These are phyloP conservation scores for Cystobasidium ongulense DNA, from an alignment of 768 basidiomycete species.

Conservation along the genomic window DNA sequence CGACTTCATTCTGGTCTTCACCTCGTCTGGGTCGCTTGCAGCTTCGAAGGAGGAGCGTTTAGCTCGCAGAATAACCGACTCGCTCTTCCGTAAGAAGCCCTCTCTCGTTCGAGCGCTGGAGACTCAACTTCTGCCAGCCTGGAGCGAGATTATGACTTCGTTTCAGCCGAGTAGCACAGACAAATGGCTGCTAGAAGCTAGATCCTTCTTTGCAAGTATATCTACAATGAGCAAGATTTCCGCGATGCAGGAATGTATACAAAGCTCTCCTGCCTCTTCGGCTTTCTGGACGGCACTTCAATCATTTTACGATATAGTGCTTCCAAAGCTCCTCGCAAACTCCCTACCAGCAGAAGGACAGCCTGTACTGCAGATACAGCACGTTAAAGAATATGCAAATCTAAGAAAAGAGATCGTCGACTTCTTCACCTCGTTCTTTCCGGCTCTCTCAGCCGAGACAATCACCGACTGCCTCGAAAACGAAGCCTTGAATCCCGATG, in stretches of 20 bases:
- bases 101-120: conserved; percentile 5
- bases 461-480: neutral
- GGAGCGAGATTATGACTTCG: neutral
- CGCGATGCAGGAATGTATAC: neutral
- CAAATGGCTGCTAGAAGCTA: neutral
- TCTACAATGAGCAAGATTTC: neutral
- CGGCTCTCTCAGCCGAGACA: neutral
- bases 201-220: neutral
- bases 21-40: neutral
- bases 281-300: conserved; percentile 20
- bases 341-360: neutral
- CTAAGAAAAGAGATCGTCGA: neutral
- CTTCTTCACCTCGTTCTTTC: neutral
- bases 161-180: neutral
- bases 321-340: neutral
- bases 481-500: conserved; percentile 1
- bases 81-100: conserved; percentile 4
- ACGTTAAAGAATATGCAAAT: neutral
- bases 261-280: neutral
- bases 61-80: neutral
- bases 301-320: conserved; percentile 4
- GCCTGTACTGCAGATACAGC: neutral
- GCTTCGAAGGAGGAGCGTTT: neutral
- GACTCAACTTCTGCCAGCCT: conserved; percentile 1
- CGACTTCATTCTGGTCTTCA: conserved; percentile 12